Evolutionary conservation across 768 basidiomycete species (phyloP), one percentile per base, ranked within the genome.

Genomic region (Psilocybe cubensis): DNA sequence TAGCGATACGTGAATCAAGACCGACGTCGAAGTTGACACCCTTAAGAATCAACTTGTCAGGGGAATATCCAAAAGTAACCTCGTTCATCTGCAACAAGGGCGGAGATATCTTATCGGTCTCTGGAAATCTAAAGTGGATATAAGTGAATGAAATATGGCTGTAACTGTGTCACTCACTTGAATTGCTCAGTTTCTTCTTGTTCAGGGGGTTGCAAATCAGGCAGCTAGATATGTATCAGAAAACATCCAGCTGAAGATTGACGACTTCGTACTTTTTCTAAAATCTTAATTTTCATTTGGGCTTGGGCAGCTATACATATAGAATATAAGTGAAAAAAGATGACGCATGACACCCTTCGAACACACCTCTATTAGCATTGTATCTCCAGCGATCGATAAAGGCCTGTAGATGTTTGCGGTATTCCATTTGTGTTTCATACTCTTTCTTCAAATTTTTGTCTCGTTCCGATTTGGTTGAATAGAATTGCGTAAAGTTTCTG

Each of bases 311-410:
- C 94, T 90, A 59, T 58, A 56, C n/a, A 40, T 41, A 57, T 17
- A 45, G 25, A 14, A 44, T 43, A 43, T 41, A 61, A 42, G 23
- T 18, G 35, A 14, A 27, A 44, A 10, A 11, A 28, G 17, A 31
- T 38, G 4, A 18, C 41, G 11, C 38, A 10, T 20, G 3, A 35
- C 46, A 56, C 35, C n/a, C 2, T 11, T 40, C 23, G 17, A 29
- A 55, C 55, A n/a, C 58, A 83, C 89, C 90, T 65, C 96, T 83
- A 70, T 96, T 96, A 56, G 95, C 95, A 64, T 98, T 98, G 74
- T 98, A 98, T 65, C 96, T 82, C 97, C 97, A 99, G 52, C 94
- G 82, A 66, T 98, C 97, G 64, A 99, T 98, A 77, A 97, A 99
- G 0, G 96, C 95, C 70, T 98, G 96, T 27, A 98, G 75, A 76